These are phyloP conservation scores for Geoglossum cookeanum DNA, from an alignment of 2,329 filamentous ascomycete genomes.

Conservation along the genomic window DNA sequence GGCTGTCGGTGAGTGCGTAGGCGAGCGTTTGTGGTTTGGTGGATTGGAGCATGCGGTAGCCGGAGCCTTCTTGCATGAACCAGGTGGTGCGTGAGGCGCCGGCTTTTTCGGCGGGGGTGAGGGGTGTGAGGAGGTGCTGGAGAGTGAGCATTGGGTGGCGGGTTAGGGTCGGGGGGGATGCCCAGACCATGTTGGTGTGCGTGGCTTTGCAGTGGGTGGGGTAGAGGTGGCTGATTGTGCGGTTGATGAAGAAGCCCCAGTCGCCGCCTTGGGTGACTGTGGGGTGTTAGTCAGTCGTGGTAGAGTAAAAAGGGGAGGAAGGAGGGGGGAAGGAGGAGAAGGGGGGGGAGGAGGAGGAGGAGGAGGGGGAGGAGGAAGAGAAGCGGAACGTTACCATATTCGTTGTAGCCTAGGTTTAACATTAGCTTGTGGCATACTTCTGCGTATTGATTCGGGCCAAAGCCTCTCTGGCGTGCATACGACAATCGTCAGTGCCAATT, in stretches of 20 bases:
- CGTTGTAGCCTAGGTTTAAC: conserved; percentile 42
- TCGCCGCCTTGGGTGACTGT: conserved; percentile 58
- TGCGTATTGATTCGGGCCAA: conserved; percentile 39
- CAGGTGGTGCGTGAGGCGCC: conserved; percentile 34
- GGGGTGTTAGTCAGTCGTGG: no score
- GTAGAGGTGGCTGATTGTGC: conserved; percentile 39
- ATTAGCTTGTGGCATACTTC: conserved; percentile 50
- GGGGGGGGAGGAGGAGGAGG: no score
- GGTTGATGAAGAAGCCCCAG: conserved; percentile 49
- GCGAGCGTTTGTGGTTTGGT: conserved; percentile 58
- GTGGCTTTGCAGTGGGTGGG: conserved; percentile 36
- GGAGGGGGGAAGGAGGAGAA: no score
- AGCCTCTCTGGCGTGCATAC: no score
- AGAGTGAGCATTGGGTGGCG: conserved; percentile 38
- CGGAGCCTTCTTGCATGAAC: conserved; percentile 37
- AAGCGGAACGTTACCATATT: no score
- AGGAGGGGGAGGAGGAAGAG: no score
- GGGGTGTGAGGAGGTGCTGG: conserved; percentile 34
- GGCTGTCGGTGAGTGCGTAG: conserved; percentile 49
- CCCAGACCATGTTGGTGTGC: conserved; percentile 42
- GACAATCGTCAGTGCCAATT: no score
- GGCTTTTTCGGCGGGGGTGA: conserved; percentile 29
- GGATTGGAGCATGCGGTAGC: conserved; percentile 39
- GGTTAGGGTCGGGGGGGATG: conserved; percentile 28
- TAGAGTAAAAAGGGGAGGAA: no score